These are phyloP conservation scores for Fusarium succisae DNA, from an alignment of 2,329 filamentous ascomycete genomes.

Conservation along the genomic window DNA sequence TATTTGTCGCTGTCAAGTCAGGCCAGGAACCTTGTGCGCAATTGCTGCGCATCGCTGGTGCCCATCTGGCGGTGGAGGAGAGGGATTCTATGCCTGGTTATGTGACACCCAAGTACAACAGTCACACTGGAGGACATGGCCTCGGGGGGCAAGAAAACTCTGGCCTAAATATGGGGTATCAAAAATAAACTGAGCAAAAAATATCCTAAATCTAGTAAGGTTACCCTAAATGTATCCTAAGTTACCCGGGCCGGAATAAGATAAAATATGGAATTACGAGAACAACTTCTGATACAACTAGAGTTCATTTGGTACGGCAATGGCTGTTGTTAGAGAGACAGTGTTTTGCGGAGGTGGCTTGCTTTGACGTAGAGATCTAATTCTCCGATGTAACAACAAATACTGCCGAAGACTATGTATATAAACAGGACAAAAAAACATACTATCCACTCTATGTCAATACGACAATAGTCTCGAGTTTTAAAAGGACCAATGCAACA, in stretches of 20 bases:
- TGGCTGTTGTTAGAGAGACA: neutral
- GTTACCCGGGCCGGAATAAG: neutral
- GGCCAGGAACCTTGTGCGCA: conserved; percentile 63
- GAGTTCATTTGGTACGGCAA: neutral
- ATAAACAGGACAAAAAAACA: neutral
- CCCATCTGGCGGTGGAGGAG: conserved; percentile 61
- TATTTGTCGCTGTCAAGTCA: conserved; percentile 69
- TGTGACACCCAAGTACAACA: conserved; percentile 32
- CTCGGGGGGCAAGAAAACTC: no score
- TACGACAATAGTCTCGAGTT: neutral
- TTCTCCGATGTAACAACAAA: neutral
- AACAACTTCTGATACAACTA: neutral
- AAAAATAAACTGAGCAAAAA: no score
- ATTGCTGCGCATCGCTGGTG: conserved; percentile 67
- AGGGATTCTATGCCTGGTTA: conserved; percentile 45
- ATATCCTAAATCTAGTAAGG: no score
- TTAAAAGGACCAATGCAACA: neutral
- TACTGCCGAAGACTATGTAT: neutral
- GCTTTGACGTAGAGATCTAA: neutral
- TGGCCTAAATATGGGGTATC: no score
- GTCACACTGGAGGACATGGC: conserved; percentile 10
- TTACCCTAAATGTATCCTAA: no score
- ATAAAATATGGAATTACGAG: neutral
- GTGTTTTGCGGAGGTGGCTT: neutral
- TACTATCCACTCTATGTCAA: neutral